Percentiles rank a stretch among this genome's conserved stretches.
phyloP scores from a whole-genome alignment of 805 yeast species.

The Ogataea polymorpha region DNA sequence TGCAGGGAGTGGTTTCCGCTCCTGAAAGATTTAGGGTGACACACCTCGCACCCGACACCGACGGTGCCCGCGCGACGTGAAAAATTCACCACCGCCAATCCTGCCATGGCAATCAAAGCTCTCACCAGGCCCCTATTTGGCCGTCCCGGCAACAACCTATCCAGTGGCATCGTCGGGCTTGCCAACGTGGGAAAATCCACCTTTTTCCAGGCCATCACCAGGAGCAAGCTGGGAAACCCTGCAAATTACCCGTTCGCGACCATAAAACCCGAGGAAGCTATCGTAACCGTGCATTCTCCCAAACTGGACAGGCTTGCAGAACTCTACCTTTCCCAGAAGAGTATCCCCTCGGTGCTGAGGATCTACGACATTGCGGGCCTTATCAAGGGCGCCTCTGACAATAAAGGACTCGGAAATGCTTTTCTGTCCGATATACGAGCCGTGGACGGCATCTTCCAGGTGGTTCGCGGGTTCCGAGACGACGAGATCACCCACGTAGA shows the following conservation, averaged over 20 bases:
- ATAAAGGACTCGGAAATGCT: conserved; percentile 74
- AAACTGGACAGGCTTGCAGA: conserved; percentile 46
- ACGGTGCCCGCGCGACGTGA: too few species aligned
- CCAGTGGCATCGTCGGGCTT: conserved; percentile 53
- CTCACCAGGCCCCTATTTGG: conserved; percentile 25
- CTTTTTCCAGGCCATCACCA: conserved; percentile 58
- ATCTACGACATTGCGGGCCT: conserved; percentile 71
- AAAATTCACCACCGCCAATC: too few species aligned
- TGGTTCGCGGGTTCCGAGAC: conserved; percentile 62
- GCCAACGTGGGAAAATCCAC: conserved; percentile 69
- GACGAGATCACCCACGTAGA: conserved; percentile 67
- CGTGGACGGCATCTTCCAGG: conserved; percentile 69
- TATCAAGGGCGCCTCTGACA: conserved; percentile 59
- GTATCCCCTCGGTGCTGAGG: conserved; percentile 53
- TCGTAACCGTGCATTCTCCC: conserved; percentile 49
- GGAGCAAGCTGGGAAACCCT: conserved; percentile 60
- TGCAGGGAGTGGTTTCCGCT: conserved; percentile 1
- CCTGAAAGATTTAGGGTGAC: background rate
- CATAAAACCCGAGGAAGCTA: conserved; percentile 68
- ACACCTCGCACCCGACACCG: background rate
- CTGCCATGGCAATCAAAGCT: background rate
- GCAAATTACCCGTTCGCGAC: conserved; percentile 75
- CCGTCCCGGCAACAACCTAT: conserved; percentile 34
- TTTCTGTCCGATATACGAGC: conserved; percentile 66
- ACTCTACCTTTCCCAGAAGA: conserved; percentile 47